Evolutionary conservation across 257 asterid species (phyloP).

Genomic region (Mentha longifolia): DNA sequence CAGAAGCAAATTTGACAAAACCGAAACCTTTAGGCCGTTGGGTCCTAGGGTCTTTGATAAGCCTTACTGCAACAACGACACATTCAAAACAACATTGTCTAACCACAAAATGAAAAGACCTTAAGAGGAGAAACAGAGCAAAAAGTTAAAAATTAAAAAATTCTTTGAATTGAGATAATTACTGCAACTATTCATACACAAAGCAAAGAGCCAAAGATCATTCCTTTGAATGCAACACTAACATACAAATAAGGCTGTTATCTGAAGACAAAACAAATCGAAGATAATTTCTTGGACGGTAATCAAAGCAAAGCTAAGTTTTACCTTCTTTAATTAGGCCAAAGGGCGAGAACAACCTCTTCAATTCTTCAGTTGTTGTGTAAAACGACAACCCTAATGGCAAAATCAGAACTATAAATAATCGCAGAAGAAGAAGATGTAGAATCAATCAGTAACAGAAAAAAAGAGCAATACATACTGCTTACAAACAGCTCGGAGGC

Average conservation of each 20-base stretch:
- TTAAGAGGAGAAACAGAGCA: not conserved
- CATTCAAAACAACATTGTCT: not conserved
- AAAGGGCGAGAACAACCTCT: constrained; percentile 62
- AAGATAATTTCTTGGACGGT: constrained; percentile 6
- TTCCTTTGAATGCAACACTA: not conserved
- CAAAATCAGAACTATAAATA: constrained; percentile 20
- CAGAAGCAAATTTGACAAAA: constrained; percentile 65
- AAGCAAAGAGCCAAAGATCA: not conserved
- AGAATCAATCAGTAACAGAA: not conserved
- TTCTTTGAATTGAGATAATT: not conserved
- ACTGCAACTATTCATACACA: not conserved
- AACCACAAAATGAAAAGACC: not conserved
- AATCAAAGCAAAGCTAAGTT: not conserved
- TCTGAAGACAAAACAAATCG: not conserved
- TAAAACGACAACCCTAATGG: constrained; percentile 73
- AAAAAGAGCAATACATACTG: constrained; percentile 43
- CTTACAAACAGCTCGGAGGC: constrained; percentile 63
- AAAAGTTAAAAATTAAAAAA: not conserved
- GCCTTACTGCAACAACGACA: constrained; percentile 56
- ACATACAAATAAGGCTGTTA: not conserved
- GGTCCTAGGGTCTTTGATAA: constrained; percentile 60
- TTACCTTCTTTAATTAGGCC: constrained; percentile 65
- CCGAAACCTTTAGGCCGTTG: constrained; percentile 80
- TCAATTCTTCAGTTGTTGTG: constrained; percentile 54
- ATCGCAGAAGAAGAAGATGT: not conserved